These are phyloP conservation scores for Fusarium brevicatenulatum DNA, from an alignment of 2,329 filamentous ascomycete genomes.

Conservation along the genomic window DNA sequence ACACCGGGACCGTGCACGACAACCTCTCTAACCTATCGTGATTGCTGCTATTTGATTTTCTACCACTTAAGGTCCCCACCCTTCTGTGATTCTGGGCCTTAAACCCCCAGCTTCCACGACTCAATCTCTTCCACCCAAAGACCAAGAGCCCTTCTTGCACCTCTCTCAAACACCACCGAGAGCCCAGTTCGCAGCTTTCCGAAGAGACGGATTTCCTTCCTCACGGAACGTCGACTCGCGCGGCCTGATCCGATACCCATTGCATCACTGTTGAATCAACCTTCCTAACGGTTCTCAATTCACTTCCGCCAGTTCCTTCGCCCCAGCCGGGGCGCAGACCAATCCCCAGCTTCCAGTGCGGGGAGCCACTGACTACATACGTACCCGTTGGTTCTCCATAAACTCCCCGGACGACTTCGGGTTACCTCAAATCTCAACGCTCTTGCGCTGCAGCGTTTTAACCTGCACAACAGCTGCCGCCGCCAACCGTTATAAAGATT, in stretches of 20 bases:
- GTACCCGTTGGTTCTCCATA: constrained; percentile 41
- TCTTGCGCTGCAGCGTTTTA: constrained; percentile 27
- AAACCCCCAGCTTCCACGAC: constrained; percentile 44
- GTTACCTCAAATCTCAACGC: constrained; percentile 30
- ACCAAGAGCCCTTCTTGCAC: constrained; percentile 32
- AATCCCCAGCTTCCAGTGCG: constrained; percentile 40
- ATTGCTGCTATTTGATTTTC: constrained; percentile 37
- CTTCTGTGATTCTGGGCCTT: constrained; percentile 30
- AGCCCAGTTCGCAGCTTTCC: constrained; percentile 7
- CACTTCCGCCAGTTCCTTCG: constrained; percentile 18
- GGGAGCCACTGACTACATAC: constrained; percentile 42
- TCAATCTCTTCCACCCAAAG: constrained; percentile 37
- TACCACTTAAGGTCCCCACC: constrained; percentile 35
- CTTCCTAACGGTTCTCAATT: constrained; percentile 22
- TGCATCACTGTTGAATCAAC: background rate
- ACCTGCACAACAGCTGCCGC: constrained; percentile 22
- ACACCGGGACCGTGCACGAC: constrained; percentile 36
- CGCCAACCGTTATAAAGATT: constrained; percentile 26
- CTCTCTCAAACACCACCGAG: constrained; percentile 16
- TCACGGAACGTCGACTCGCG: background rate
- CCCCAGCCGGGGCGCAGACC: constrained; percentile 37
- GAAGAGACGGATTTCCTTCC: constrained; percentile 3
- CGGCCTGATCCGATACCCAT: constrained; percentile 5
- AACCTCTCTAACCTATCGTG: constrained; percentile 42
- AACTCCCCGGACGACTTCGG: constrained; percentile 33